A percentile compares a stretch with the other conserved stretches of the same genome.
These are phyloP conservation scores for Botrytis paeoniae DNA, from an alignment of 2,329 filamentous ascomycete genomes.

Conservation along the genomic window DNA sequence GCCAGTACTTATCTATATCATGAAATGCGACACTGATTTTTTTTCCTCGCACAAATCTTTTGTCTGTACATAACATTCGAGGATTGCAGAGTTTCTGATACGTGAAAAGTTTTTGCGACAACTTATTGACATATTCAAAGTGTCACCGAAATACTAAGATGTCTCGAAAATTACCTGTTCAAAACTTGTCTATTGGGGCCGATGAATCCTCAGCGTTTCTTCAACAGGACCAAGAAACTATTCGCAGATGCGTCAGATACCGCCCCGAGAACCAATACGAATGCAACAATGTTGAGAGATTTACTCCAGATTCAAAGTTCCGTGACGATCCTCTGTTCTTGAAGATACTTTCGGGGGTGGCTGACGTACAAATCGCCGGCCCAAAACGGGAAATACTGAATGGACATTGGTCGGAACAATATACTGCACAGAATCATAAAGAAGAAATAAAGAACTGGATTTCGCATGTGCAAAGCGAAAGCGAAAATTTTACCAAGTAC, in stretches of 20 bases:
- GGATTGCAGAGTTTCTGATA: too few relatives aligned
- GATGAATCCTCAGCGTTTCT: background rate
- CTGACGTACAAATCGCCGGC: background rate
- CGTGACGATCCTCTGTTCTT: background rate
- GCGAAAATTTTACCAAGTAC: background rate
- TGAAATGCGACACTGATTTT: background rate
- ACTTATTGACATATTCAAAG: background rate
- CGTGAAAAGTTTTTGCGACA: background rate
- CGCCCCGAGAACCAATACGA: background rate
- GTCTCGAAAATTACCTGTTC: too few relatives aligned
- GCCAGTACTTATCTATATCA: background rate
- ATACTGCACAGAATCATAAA: background rate
- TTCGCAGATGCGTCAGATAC: background rate
- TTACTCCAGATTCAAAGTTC: background rate
- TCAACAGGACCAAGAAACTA: background rate
- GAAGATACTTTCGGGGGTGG: too few relatives aligned
- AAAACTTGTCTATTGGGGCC: background rate
- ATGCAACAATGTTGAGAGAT: background rate
- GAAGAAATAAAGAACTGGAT: background rate
- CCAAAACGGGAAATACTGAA: background rate
- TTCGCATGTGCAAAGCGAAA: background rate
- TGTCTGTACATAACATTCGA: rapidly evolving
- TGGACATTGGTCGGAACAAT: background rate
- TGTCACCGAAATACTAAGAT: background rate
- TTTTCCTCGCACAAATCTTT: background rate